Evolutionary conservation across 805 yeast genomes (phyloP).

Genomic region (Sugiyamaella smithiae): DNA sequence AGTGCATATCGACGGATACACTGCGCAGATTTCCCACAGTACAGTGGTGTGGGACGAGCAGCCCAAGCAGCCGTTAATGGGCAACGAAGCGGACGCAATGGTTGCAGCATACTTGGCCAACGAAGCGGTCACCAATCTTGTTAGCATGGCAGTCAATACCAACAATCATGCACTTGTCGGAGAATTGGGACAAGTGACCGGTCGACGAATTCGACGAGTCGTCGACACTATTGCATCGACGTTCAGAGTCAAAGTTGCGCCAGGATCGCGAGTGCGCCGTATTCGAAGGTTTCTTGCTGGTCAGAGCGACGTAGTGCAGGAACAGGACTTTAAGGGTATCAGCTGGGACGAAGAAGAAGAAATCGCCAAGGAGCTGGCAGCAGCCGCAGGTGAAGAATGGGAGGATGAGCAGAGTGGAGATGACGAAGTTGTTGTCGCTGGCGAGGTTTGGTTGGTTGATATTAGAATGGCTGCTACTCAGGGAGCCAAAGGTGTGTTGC

Average conservation of each 20-base stretch:
- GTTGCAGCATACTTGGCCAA: slow-evolving; percentile 87
- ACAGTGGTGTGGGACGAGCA: slow-evolving; percentile 62
- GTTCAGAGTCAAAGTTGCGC: slow-evolving; percentile 81
- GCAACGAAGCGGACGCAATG: slow-evolving; percentile 82
- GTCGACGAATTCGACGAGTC: slow-evolving; percentile 63
- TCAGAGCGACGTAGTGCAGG: slow-evolving; percentile 91
- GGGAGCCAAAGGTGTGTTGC: slow-evolving; percentile 33
- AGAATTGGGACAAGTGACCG: slow-evolving; percentile 48
- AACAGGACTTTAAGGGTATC: slow-evolving; percentile 88
- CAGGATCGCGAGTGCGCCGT: slow-evolving; percentile 90
- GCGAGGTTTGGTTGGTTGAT: slow-evolving; percentile 86
- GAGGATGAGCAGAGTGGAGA: slow-evolving; percentile 41
- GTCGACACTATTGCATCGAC: slow-evolving; percentile 86
- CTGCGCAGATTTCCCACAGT: slow-evolving; percentile 84
- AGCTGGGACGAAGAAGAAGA: slow-evolving; percentile 35
- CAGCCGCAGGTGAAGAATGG: slow-evolving; percentile 16
- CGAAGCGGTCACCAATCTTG: slow-evolving; percentile 75
- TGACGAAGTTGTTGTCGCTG: slow-evolving; percentile 68
- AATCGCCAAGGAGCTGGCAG: slow-evolving; percentile 9
- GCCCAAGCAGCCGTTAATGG: slow-evolving; percentile 70
- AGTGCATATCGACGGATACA: slow-evolving; percentile 93
- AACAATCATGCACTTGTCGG: slow-evolving; percentile 20
- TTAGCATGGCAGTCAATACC: slow-evolving; percentile 72
- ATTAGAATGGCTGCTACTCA: slow-evolving; percentile 71
- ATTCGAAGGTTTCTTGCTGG: slow-evolving; percentile 93